Evolutionary conservation across 371 early-diverging fungal species (phyloP).

Genomic region (Saksenaea vasiformis): DNA sequence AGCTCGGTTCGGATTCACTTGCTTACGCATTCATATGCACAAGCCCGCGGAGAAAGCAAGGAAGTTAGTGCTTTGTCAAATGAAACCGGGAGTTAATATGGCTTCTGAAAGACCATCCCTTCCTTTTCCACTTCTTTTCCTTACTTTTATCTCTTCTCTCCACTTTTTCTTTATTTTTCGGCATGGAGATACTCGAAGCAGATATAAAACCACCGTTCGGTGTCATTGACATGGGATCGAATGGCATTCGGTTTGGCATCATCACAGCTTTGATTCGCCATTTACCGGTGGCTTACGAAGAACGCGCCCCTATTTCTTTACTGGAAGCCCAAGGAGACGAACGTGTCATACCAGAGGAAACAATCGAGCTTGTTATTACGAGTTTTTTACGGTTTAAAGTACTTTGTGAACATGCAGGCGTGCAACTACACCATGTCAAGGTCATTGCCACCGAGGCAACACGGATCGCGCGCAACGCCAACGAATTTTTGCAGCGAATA

Average conservation of each 20-base stretch:
- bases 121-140: neutral
- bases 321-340: constrained; percentile 46
- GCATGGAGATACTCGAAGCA: constrained; percentile 7
- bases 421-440: constrained; percentile 35
- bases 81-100: neutral
- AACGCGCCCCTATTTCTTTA: constrained; percentile 54
- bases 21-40: neutral
- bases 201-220: constrained; percentile 39
- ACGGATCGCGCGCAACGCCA: constrained; percentile 51
- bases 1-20: neutral
- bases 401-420: constrained; percentile 45
- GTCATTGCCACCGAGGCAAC: constrained; percentile 60
- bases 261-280: constrained; percentile 46
- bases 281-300: constrained; percentile 54
- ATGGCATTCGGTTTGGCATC: constrained; percentile 60
- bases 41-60: neutral
- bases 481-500: constrained; percentile 39
- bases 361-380: constrained; percentile 45
- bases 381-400: constrained; percentile 53
- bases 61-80: neutral
- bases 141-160: neutral
- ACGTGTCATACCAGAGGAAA: constrained; percentile 38
- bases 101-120: neutral
- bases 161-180: neutral
- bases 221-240: constrained; percentile 62